These are phyloP conservation scores for Mortierella sp. DNA, from an alignment of 371 early-diverging fungal genomes.

Conservation along the genomic window DNA sequence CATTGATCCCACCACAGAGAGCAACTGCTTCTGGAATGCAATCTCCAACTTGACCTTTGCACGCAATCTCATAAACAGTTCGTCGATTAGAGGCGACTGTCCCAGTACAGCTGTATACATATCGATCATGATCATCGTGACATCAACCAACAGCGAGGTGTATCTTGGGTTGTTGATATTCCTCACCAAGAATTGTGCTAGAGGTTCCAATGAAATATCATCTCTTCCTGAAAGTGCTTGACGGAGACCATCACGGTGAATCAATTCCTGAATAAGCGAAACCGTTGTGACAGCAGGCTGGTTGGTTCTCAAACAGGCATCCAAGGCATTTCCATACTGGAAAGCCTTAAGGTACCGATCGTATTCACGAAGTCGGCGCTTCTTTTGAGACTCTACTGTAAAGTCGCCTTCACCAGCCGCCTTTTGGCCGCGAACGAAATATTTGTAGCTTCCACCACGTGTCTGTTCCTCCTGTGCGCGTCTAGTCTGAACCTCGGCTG, in stretches of 20 bases:
- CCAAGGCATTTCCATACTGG: slow-evolving; percentile 90
- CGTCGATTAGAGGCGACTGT: slow-evolving; percentile 81
- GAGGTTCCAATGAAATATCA: slow-evolving; percentile 85
- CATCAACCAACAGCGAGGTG: slow-evolving; percentile 80
- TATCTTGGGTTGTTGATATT: slow-evolving; percentile 85
- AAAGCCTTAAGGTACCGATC: slow-evolving; percentile 86
- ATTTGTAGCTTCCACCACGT: slow-evolving; percentile 72
- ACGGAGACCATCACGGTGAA: slow-evolving; percentile 85
- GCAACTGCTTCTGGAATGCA: slow-evolving; percentile 78
- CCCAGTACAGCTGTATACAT: slow-evolving; percentile 84
- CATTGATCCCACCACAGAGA: slow-evolving; percentile 82
- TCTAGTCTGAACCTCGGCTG: slow-evolving; percentile 62
- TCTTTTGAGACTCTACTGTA: slow-evolving; percentile 74
- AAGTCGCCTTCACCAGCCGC: slow-evolving; percentile 69
- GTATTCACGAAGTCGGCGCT: slow-evolving; percentile 76
- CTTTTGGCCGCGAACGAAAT: slow-evolving; percentile 79
- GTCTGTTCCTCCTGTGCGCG: slow-evolving; percentile 63
- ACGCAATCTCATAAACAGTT: slow-evolving; percentile 71
- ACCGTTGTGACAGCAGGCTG: slow-evolving; percentile 70
- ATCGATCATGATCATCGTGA: slow-evolving; percentile 80
- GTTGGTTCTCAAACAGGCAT: slow-evolving; percentile 70
- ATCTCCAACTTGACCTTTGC: slow-evolving; percentile 81
- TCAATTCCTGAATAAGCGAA: slow-evolving; percentile 88
- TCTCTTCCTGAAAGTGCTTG: slow-evolving; percentile 89
- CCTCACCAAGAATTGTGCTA: slow-evolving; percentile 82